Base-by-base conservation (phyloP, 805 yeast species). In the Ogataea nakhonphanomensis region DNA sequence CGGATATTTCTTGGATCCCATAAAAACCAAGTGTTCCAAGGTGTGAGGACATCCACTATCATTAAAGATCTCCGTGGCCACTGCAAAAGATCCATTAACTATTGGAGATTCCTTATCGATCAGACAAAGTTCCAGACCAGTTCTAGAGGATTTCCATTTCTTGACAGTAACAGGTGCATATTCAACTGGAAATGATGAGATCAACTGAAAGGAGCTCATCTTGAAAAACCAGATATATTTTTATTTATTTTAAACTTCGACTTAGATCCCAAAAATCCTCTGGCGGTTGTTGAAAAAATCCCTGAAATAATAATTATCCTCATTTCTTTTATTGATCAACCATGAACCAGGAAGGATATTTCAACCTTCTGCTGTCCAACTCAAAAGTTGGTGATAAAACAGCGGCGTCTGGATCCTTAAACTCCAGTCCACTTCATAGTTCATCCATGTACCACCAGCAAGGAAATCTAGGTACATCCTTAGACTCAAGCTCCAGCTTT, bases 41-140 rank as follows among this genome's bases (percentile, higher is more conserved):
- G 99, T 93, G 56, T 93, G 99, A 1, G 99, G 99, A 48, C 86
- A 78, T 7, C 99, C 99, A 17, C 89, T 77, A 59, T 90, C 93
- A 56, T 88, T 80, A 15, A 73, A 67, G 37, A 87, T 86, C 60
- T 93, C 98, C 1, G 98, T 89, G 12, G 95, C 96, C 3, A 93
- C 95, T 1, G 96, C 95, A 62, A 93, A 88, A 57, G 84, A 84
- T n/a, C 98, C 99, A 55, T 82, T 81, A 3, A 93, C 89, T 24
- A 88, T 72, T 2, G 98, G 97, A 2, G 95, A 81, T 21, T 88
- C 81, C 55, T 84, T 85, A 55, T 81, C 73, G 27, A 93, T 70
- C 46, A 86, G 74, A 9, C 85, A 83, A 17, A 89, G 63, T 60
- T 86, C 95, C 24, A 91, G 73, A 0, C 96, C 95, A 0, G 97